Percentiles rank a stretch among this genome's conserved stretches.
These are phyloP conservation scores for Paraglomus brasilianum DNA, from an alignment of 192 early-diverging fungal species.

Conservation along the genomic window DNA sequence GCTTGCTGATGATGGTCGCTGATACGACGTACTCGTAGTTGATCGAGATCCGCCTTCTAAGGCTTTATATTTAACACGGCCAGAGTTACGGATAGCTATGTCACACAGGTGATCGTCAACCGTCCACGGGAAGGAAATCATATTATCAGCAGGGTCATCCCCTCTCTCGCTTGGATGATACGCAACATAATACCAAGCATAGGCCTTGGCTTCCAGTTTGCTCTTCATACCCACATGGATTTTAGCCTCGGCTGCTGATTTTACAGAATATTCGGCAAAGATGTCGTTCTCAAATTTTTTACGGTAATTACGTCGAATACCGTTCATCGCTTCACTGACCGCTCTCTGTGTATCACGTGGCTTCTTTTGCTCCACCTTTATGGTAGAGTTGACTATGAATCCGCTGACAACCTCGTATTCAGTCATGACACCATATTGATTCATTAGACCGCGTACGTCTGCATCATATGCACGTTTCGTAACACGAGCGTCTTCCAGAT, in stretches of 20 bases:
- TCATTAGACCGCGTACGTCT: constrained; percentile 57
- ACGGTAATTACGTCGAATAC: constrained; percentile 44
- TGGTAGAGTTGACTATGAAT: constrained; percentile 35
- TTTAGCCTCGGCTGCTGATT: constrained; percentile 20
- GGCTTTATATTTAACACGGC: too few relatives aligned
- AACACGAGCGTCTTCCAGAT: constrained; percentile 48
- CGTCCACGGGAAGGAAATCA: constrained; percentile 52
- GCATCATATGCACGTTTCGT: constrained; percentile 50
- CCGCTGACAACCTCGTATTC: constrained; percentile 43
- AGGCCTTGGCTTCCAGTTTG: constrained; percentile 49
- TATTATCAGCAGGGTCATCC: constrained; percentile 36
- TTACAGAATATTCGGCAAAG: constrained; percentile 20
- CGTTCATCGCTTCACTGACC: constrained; percentile 38
- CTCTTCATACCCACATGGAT: too few relatives aligned
- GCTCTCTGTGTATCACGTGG: constrained; percentile 51
- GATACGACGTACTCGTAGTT: too few relatives aligned
- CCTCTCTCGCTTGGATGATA: constrained; percentile 50
- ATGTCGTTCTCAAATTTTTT: constrained; percentile 45
- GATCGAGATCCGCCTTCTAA: too few relatives aligned
- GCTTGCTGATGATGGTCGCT: too few relatives aligned
- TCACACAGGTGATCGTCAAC: constrained; percentile 44
- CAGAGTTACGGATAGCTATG: constrained; percentile 35
- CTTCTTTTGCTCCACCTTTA: constrained; percentile 48
- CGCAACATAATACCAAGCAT: constrained; percentile 72
- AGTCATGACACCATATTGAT: constrained; percentile 59